These are phyloP conservation scores for Lactarius deliciosus DNA, from an alignment of 768 basidiomycete species.

Conservation along the genomic window DNA sequence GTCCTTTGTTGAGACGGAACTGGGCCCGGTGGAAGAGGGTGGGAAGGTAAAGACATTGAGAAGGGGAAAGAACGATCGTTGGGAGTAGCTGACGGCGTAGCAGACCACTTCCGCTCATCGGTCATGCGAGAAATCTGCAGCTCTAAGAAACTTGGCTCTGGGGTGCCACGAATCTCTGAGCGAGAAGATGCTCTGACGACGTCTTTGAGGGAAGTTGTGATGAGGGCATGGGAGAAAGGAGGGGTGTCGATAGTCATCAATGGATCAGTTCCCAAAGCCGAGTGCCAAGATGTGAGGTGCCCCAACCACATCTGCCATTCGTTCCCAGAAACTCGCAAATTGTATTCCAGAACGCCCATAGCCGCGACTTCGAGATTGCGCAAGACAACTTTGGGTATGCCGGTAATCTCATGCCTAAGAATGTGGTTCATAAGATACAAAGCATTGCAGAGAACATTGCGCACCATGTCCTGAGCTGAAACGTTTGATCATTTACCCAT, in stretches of 20 bases:
- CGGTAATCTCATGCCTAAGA: conserved; percentile 26
- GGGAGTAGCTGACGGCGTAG: conserved; percentile 6
- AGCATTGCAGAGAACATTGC: conserved; percentile 7
- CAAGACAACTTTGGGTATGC: conserved; percentile 21
- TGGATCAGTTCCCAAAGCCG: conserved; percentile 23
- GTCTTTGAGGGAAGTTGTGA: conserved; percentile 23
- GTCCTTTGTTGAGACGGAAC: conserved; percentile 15
- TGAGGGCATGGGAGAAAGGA: conserved; percentile 23
- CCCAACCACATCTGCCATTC: conserved; percentile 29
- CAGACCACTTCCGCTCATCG: not conserved
- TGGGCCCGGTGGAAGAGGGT: conserved; percentile 5
- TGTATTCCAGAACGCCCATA: conserved; percentile 28
- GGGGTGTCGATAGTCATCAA: conserved; percentile 16
- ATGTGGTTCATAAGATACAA: conserved; percentile 3
- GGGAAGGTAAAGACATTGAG: conserved; percentile 10
- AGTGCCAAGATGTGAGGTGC: conserved; percentile 27
- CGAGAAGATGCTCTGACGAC: conserved; percentile 22
- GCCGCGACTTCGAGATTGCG: conserved; percentile 26
- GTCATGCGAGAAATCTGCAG: conserved; percentile 21
- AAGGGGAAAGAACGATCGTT: conserved; percentile 1
- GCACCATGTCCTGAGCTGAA: conserved; percentile 38
- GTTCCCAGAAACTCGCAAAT: conserved; percentile 24
- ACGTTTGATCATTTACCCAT: conserved; percentile 36
- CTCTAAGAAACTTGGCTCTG: conserved; percentile 22
- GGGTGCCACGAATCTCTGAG: conserved; percentile 18